phyloP scores from a whole-genome alignment of 2,329 filamentous ascomycete species.

The Madurella fahalii region DNA sequence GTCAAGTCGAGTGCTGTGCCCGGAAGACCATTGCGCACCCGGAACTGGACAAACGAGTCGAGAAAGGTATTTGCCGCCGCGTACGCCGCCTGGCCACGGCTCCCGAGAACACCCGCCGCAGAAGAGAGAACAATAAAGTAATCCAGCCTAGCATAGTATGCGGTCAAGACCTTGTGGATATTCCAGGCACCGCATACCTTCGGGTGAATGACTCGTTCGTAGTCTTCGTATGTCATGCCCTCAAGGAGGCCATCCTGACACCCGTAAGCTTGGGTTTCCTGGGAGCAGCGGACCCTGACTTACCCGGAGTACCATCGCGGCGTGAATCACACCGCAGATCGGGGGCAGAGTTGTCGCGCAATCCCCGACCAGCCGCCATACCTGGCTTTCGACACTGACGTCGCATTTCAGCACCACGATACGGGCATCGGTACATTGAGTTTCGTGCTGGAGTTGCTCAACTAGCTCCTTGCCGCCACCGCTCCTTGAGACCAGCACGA shows the following conservation, averaged over 20 bases:
- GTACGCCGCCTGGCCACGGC: constrained; percentile 28
- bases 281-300: constrained; percentile 16
- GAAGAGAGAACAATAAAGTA: constrained; percentile 33
- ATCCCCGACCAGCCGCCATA: constrained; percentile 24
- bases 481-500: constrained; percentile 26
- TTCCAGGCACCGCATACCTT: constrained; percentile 25
- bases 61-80: constrained; percentile 39
- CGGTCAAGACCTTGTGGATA: constrained; percentile 19
- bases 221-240: constrained; percentile 23
- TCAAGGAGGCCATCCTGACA: constrained; percentile 26
- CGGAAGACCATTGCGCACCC: constrained; percentile 32
- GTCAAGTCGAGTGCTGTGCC: constrained; percentile 49
- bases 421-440: constrained; percentile 18
- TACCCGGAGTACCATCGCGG: constrained; percentile 31
- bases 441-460: constrained; percentile 23
- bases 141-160: constrained; percentile 12
- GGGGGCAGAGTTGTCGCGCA: constrained; percentile 25
- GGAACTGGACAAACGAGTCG: constrained; percentile 35
- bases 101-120: constrained; percentile 37
- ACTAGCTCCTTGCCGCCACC: constrained; percentile 16
- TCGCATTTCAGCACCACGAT: constrained; percentile 30
- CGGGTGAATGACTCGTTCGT: constrained; percentile 25
- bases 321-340: constrained; percentile 32
- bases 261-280: constrained; percentile 14
- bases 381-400: constrained; percentile 22